Percentiles rank a stretch among this genome's conserved stretches.
These are phyloP conservation scores for Neurospora sp. DNA, from an alignment of 495 filamentous ascomycete genomes.

Conservation along the genomic window DNA sequence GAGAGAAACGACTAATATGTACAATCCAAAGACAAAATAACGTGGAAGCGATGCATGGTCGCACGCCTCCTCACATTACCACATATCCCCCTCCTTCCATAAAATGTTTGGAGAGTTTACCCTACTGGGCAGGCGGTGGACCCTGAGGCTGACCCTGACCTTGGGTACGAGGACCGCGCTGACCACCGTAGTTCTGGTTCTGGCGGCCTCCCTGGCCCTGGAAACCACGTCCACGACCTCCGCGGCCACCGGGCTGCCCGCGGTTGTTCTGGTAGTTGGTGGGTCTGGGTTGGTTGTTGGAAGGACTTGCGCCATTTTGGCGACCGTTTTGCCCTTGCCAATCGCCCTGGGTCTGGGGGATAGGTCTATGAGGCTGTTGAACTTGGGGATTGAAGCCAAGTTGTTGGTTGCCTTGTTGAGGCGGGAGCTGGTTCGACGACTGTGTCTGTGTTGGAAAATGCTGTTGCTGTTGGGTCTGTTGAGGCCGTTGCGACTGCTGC, in stretches of 20 bases:
- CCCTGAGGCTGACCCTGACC: constrained; percentile 19
- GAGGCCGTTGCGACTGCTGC: constrained; percentile 20
- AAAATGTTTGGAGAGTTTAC: constrained; percentile 4
- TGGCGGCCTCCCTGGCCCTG: constrained; percentile 29
- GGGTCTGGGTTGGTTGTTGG: constrained; percentile 12
- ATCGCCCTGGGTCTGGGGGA: constrained; percentile 10
- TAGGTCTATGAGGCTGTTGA: constrained; percentile 4
- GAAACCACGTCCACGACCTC: constrained; percentile 13
- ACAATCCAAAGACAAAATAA: constrained; percentile 18
- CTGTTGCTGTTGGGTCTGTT: constrained; percentile 12
- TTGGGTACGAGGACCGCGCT: constrained; percentile 28
- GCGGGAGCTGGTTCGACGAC: constrained; percentile 7
- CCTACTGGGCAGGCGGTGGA: constrained; percentile 20
- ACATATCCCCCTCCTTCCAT: background rate
- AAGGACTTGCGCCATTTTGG: constrained; percentile 15
- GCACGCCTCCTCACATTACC: constrained; percentile 7
- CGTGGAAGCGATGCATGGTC: constrained; percentile 8
- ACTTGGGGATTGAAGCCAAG: constrained; percentile 16
- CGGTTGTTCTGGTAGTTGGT: constrained; percentile 31
- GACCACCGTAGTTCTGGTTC: constrained; percentile 32
- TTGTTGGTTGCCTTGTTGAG: constrained; percentile 13
- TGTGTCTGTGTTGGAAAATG: constrained; percentile 10
- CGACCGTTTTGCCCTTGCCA: constrained; percentile 17
- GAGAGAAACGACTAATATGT: constrained; percentile 17
- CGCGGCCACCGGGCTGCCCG: constrained; percentile 20